Evolutionary conservation across 179 eudicot genomes (phyloP), one percentile per base, ranked within the genome.

Genomic region (Silene vulgaris): DNA sequence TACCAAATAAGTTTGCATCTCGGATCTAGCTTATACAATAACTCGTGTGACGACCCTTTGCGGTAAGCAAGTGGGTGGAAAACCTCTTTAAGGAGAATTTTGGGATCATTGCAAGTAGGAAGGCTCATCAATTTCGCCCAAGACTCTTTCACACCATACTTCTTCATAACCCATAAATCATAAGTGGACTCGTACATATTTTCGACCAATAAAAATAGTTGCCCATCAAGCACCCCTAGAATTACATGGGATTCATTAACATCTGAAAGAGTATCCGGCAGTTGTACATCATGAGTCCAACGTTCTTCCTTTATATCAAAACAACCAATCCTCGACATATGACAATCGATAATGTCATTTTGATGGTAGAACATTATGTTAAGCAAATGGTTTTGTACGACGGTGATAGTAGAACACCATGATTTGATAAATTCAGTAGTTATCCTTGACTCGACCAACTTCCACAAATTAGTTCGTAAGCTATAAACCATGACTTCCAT

Each of bases 131-230:
- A 29, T 29, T 29, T 29, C 32, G 2, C 32, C 32, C 32, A 29
- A 0, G 68, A 21, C 14, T 64, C 68, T 64, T 64, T 64, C 68
- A 28, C 37, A 6, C 40, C 40, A 13, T 64, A 64, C 1, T 64
- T n/a, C 16, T 64, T 64, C 40, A 64, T 64, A 64, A 26, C 35
- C 68, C 68, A 64, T n/a, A 64, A 26, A 28, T 64, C 68, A 28
- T 29, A 26, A 64, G 16, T 26, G 0, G 35, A 64, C 1, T 9
- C 1, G 0, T 5, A 14, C n/a, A 64, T 6, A 64, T 64, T 16
- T 3, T 2, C 8, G 0, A 26, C 6, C 8, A 64, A 9, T 26
- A 64, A 5, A 29, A 35, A 64, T 8, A 64, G 3, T 11, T 29
- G 2, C 16, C 40, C 32, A 29, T 29, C 32, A 29, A 29, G 32